Base-by-base conservation (phyloP, 176 grass and related monocot species). In the Bolboschoenus planiculmis region DNA sequence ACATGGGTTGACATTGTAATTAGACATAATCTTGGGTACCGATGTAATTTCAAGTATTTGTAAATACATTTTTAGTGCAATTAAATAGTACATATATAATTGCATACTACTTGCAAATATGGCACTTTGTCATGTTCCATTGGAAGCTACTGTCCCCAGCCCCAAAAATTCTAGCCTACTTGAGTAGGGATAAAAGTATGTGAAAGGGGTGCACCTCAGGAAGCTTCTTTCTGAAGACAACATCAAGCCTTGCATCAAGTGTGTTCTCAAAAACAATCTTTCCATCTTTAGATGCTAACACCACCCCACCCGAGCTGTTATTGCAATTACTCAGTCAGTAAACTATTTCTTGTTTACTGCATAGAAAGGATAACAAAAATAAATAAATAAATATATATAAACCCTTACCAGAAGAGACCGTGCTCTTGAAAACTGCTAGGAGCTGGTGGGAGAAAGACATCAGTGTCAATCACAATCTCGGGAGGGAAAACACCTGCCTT, bases 241-340 rank as follows among this genome's bases (percentile, higher is more conserved):
- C 78, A 81, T 94, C 88, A 23, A 97, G 82, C 75, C 92, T 92
- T 83, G 95, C 87, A 92, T 97, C 95, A 56, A 97, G 86, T 56
- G 92, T 97, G 84, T 97, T 94, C 70, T 94, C 92, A 16, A 76
- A 91, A 40, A 97, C 95, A 10, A 97, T 97, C 89, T 92, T 97
- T 53, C 94, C 91, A 86, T 92, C 88, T 80, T 60, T 87, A 51
- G 90, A 97, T 79, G 94, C 91, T 57, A 97, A 62, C 36, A 97
- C 94, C 86, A 97, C 89, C 87, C 91, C 94, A 29, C 91, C 94
- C 35, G 89, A 93, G 89, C 89, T 93, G 88, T 70, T 80, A 77
- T 47, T 36, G 72, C 78, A 31, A 11, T 56, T 81, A 40, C 78
- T 40, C 55, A 83, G 16, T 77, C 72, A 77, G 72, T 77, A 20